phyloP scores from a whole-genome alignment of 106 monocot genomes.

The Vanilla planifolia region DNA sequence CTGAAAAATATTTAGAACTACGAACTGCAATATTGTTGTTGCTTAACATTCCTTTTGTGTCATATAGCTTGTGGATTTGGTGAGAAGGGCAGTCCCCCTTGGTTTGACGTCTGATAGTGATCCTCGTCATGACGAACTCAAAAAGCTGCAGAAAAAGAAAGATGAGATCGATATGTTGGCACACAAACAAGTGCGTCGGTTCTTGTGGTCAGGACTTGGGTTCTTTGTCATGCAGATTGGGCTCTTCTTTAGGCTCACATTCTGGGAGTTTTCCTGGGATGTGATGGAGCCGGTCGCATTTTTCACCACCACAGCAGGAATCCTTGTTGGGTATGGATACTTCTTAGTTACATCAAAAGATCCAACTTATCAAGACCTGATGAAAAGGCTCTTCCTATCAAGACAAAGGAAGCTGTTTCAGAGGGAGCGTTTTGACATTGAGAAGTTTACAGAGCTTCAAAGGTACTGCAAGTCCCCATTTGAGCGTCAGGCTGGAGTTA shows the following conservation, averaged over 20 bases:
- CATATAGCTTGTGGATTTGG: constrained; percentile 73
- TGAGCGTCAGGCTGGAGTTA: too few relatives aligned
- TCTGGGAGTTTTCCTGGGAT: constrained; percentile 99
- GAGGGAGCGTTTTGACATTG: constrained; percentile 53
- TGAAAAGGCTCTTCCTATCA: constrained; percentile 71
- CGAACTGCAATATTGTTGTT: too few relatives aligned
- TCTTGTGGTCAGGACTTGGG: constrained; percentile 82
- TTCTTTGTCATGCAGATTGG: constrained; percentile 58
- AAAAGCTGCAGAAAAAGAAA: constrained; percentile 55
- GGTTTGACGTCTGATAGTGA: constrained; percentile 63
- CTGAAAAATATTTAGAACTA: too few relatives aligned
- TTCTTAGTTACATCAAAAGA: constrained; percentile 87
- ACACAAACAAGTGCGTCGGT: constrained; percentile 68
- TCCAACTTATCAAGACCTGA: constrained; percentile 84
- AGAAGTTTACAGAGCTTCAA: constrained; percentile 63
- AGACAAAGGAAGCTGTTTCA: constrained; percentile 63
- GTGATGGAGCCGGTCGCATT: constrained; percentile 95
- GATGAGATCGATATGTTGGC: constrained; percentile 80
- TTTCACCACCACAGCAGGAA: constrained; percentile 75
- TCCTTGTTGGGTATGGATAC: constrained; percentile 70
- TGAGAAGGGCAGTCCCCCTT: constrained; percentile 72
- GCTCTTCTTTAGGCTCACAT: constrained; percentile 87
- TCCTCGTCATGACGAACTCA: constrained; percentile 78
- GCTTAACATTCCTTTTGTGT: background rate
- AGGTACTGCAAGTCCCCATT: constrained; percentile 60